Conservation (phyloP, 108 stramenopile species). For the Cyclostephanos tholiformis region DNA sequence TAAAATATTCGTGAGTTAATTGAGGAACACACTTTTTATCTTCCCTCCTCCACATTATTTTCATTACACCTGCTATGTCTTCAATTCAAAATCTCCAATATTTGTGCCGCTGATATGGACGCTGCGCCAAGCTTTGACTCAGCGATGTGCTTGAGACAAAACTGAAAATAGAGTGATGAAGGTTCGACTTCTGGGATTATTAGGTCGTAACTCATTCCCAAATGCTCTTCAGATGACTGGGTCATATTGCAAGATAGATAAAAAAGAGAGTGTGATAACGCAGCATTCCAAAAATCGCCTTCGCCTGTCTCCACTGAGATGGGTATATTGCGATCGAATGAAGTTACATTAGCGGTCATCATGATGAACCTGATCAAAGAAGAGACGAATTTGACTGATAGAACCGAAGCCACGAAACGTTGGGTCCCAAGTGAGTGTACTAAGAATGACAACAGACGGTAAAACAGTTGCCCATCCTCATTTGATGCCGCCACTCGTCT, state of each 20-base stretch:
- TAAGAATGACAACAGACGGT: constrained; percentile 51
- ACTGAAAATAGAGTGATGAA: constrained; percentile 9
- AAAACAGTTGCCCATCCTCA: constrained; percentile 56
- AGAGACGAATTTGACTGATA: constrained; percentile 35
- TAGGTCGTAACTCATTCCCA: constrained; percentile 3
- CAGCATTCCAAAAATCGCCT: constrained; percentile 60
- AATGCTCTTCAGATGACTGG: constrained; percentile 15
- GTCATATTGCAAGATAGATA: constrained; percentile 43
- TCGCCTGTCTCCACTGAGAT: constrained; percentile 30
- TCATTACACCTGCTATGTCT: too few species aligned
- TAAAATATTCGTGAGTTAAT: too few species aligned
- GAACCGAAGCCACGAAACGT: constrained; percentile 25
- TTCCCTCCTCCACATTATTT: too few species aligned
- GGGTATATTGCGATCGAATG: constrained; percentile 59
- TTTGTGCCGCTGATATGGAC: constrained; percentile 15
- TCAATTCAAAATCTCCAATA: constrained; percentile 10
- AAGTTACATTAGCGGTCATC: constrained; percentile 38
- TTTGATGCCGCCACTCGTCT: constrained; percentile 21
- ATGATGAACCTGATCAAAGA: constrained; percentile 30
- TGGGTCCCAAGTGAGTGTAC: constrained; percentile 42
- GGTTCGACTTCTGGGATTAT: constrained; percentile 21
- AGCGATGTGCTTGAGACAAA: constrained; percentile 12
- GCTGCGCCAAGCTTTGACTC: constrained; percentile 19
- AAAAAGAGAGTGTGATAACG: constrained; percentile 58
- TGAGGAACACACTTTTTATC: too few species aligned